A percentile compares a stretch with the other conserved stretches of the same genome.
These are phyloP conservation scores for Mortierella sp. DNA, from an alignment of 371 early-diverging fungal species.

Conservation along the genomic window DNA sequence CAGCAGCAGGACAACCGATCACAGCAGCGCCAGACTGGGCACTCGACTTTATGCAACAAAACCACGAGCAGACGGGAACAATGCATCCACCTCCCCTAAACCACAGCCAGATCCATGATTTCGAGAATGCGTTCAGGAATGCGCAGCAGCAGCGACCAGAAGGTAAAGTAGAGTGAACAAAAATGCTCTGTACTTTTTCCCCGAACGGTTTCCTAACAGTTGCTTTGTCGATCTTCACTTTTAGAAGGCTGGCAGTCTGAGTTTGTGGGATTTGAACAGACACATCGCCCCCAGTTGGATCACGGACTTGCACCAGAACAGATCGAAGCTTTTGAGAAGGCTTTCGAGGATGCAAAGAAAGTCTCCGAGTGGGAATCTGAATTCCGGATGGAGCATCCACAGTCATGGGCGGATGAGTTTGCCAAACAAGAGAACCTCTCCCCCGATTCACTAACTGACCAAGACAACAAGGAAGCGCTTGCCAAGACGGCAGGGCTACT, in stretches of 20 bases:
- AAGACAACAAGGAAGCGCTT: slow-evolving; percentile 65
- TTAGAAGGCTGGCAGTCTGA: slow-evolving; percentile 59
- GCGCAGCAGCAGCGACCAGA: slow-evolving; percentile 34
- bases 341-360: slow-evolving; percentile 79
- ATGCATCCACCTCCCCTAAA: slow-evolving; percentile 34
- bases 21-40: slow-evolving; percentile 66
- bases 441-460: slow-evolving; percentile 28
- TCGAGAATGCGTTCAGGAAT: slow-evolving; percentile 67
- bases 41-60: slow-evolving; percentile 72
- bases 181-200: neutral
- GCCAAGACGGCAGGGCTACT: slow-evolving; percentile 88
- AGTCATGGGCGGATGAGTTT: slow-evolving; percentile 58
- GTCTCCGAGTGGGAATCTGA: slow-evolving; percentile 47
- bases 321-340: slow-evolving; percentile 73
- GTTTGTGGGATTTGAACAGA: slow-evolving; percentile 57
- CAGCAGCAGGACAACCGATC: slow-evolving; percentile 28
- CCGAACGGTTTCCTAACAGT: neutral
- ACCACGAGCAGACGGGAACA: slow-evolving; percentile 45
- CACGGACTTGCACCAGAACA: slow-evolving; percentile 56
- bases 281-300: slow-evolving; percentile 37
- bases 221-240: neutral
- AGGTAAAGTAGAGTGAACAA: slow-evolving; percentile 6
- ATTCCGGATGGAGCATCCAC: slow-evolving; percentile 47
- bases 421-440: slow-evolving; percentile 32
- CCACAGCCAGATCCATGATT: slow-evolving; percentile 62